These are phyloP conservation scores for Chimonanthus salicifolius DNA, from an alignment of 164 flowering plant species.

Conservation along the genomic window DNA sequence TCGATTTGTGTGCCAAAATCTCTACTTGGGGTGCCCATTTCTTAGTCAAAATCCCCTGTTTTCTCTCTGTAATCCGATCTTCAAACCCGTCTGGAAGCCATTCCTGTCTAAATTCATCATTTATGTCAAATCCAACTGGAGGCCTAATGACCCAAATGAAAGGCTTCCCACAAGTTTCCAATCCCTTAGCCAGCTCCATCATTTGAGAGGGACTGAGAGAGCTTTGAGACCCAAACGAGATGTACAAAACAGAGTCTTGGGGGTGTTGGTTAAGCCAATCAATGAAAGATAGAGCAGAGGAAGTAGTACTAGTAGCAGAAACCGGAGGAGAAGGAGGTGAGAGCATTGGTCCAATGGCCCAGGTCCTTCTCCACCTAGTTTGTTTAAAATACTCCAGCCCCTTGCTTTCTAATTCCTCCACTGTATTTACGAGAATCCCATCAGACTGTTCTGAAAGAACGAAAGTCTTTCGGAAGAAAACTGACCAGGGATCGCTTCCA, in stretches of 20 bases:
- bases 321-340: background rate
- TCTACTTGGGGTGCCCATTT: constrained; percentile 21
- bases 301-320: background rate
- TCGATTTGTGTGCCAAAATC: constrained; percentile 13
- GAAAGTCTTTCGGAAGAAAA: background rate
- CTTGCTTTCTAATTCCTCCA: constrained; percentile 6
- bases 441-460: background rate
- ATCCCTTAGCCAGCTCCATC: constrained; percentile 6
- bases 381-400: background rate
- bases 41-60: constrained; percentile 9
- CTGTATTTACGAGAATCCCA: constrained; percentile 5
- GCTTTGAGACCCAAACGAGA: constrained; percentile 6
- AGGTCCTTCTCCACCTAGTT: background rate
- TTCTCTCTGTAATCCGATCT: constrained; percentile 5
- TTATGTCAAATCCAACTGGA: constrained; percentile 17
- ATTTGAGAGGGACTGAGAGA: background rate
- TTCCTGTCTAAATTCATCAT: constrained; percentile 4
- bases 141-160: constrained; percentile 18
- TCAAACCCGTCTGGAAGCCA: constrained; percentile 14
- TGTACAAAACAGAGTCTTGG: background rate
- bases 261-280: constrained; percentile 2
- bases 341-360: constrained; percentile 11
- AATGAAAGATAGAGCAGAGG: background rate
- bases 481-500: background rate
- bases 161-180: constrained; percentile 4